phyloP scores from a whole-genome alignment of 2,329 filamentous ascomycete genomes.

The Trichoderma citrinoviride region DNA sequence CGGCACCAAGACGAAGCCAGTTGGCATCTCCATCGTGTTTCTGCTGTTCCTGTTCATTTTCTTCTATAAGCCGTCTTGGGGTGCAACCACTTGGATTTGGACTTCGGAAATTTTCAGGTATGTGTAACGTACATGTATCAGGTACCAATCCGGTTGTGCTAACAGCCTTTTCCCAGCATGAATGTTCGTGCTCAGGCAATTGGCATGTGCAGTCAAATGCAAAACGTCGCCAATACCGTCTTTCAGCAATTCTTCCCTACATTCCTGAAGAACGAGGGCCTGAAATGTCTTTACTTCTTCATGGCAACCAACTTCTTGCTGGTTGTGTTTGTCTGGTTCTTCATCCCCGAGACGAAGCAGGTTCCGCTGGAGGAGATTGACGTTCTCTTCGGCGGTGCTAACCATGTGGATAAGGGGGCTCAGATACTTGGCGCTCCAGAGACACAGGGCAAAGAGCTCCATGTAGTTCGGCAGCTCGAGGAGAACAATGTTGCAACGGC shows the following conservation, averaged over 20 bases:
- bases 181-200: neutral
- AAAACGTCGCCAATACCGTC: neutral
- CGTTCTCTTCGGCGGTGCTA: neutral
- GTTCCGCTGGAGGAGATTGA: constrained; percentile 5
- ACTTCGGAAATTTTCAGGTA: constrained; percentile 3
- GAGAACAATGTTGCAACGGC: neutral
- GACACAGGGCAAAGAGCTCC: neutral
- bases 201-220: constrained; percentile 1
- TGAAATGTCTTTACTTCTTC: constrained; percentile 4
- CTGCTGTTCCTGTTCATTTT: neutral
- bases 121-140: too few relatives aligned
- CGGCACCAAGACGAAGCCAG: neutral
- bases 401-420: neutral
- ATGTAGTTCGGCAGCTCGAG: neutral
- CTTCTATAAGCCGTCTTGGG: constrained; percentile 5
- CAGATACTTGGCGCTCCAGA: neutral
- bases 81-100: constrained; percentile 3
- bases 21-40: neutral
- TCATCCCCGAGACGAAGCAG: constrained; percentile 5
- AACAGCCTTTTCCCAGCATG: neutral
- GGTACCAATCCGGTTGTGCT: neutral
- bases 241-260: constrained; percentile 1
- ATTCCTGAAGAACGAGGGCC: neutral
- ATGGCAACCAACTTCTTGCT: neutral
- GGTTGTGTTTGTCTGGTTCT: neutral